Evolutionary conservation across 805 yeast species (phyloP), one percentile per base, ranked within the genome.

Genomic region (Limtongia smithiae): DNA sequence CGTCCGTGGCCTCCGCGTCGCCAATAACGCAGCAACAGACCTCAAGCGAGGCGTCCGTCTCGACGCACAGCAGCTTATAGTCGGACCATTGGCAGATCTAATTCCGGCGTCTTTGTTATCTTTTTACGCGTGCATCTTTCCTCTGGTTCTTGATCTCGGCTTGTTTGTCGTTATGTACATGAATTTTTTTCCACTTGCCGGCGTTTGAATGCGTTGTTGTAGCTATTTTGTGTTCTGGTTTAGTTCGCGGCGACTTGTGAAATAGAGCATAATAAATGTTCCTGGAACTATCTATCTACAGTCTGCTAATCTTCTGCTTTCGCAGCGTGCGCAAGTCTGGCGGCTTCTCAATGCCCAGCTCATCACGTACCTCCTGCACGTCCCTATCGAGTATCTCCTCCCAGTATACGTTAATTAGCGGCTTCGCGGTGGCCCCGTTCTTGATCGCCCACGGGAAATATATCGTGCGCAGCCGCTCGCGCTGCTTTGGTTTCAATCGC

Each of bases 331-430:
- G 74, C 68, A 89, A 77, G 63, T 89, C 89, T 8, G 87, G 86
- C 0, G 96, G 96, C 49, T 75, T 75, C 51, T 78, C 81, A 44
- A 91, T 81, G 3, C 89, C 85, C 54, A 91, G 68, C 50, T 83
- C 84, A 4, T 61, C 58, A 61, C 96, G 79, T 40, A 93, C 69
- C 60, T 83, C 88, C 48, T 80, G 73, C 4, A 87, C 78, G 64
- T 89, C 91, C 54, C 73, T 73, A 22, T 82, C 85, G 59, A 93
- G 71, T 18, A 81, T 68, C 37, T 86, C 77, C 65, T 93, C 97
- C 98, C 98, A 91, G 64, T 85, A 87, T 0, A 91, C 89, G 64
- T 87, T 86, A 46, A 91, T 81, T 62, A 93, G 72, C 1, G 93
- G 85, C 61, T 82, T 81, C 44, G 88, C 78, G 48, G 78, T 73